Evolutionary conservation across 768 basidiomycete genomes (phyloP), one percentile per base, ranked within the genome.

Genomic region (Leccinum imitatum): DNA sequence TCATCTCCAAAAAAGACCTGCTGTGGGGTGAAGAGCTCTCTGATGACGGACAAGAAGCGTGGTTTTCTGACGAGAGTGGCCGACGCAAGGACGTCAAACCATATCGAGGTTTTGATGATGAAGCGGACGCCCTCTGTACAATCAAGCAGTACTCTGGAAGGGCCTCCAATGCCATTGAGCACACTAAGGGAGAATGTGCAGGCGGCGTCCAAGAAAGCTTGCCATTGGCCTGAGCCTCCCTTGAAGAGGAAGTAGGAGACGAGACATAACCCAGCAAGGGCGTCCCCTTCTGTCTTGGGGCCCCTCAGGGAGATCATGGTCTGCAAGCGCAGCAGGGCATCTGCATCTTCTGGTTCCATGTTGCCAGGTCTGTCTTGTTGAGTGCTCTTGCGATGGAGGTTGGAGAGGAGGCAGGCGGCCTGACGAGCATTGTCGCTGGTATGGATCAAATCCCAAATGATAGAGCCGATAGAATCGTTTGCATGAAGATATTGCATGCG

Each of bases 21-120:
- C 14, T 56, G 66, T 6, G 61, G 48, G 19, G 70, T 71, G 72
- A 86, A 93, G 47, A 93, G 76, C 25, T 72, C 70, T 23, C 81
- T 79, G 67, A 90, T 87, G 46, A 80, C 77, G 3, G 66, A 33
- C 41, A 87, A 73, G 71, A 91, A 86, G 52, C 77, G 76, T 10
- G 91, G 90, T 3, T 74, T 64, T 63, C 79, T 65, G 62, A 80
- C 77, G n/a, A 82, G 85, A n/a, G 90, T 90, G 54, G 87, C 82
- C 1, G 87, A 84, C 7, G 89, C 90, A 54, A 93, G 80, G 37
- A 93, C 89, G 70, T 93, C 91, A 71, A 93, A 91, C 91, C 91
- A 93, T 57, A 93, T 85, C 15, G 89, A 85, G 27, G 91, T 88
- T 73, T 91, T 91, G 75, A 92, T 80, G 69, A 93, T 86, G 73